Base-by-base conservation (phyloP, 2,329 filamentous ascomycete species). In the Colletotrichum sp. region DNA sequence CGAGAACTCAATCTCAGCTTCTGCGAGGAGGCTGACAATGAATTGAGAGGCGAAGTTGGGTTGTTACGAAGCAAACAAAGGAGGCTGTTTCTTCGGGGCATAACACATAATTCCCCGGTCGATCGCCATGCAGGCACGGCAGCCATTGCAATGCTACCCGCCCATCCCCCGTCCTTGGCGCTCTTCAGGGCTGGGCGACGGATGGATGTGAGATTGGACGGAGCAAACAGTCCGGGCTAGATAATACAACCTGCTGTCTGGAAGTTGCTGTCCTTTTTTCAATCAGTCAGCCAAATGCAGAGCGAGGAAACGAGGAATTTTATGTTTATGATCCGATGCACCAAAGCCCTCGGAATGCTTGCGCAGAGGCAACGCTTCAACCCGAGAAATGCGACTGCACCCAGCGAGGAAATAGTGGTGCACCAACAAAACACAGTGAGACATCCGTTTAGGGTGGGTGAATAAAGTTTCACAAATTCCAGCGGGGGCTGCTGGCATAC, bases 401-500 rank as follows among this genome's bases (percentile, higher is more conserved):
- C n/a, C 44, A 52, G 44, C n/a, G n/a, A 22, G 6, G 12, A 24
- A 52, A 7, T 22, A 52, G n/a, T 12, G 6, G 6, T 52, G 12
- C 10, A 52, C 2, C n/a, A 7, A 22, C 44, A 22, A 22, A 0
- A 52, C 44, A 52, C 44, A 13, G 44, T 13, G 44, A 52, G 44
- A 52, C 44, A 52, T 13, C 44, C n/a, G 44, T 13, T 10, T 52
- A 4, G 44, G 4, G 44, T 8, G 44, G 12, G n/a, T 22, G 44
- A 52, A 52, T 4, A 52, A 52, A 22, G n/a, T 52, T 52, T 22
- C n/a, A 8, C 44, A 22, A 13, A 52, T 13, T 22, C 10, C 6
- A 13, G n/a, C 12, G 10, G 1, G 1, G 2, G n/a, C 10, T 12
- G 15, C 12, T 22, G 44, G 10, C 10, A 5, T 0, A 8, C 12